Percentiles rank a stretch among this genome's conserved stretches.
Conservation (phyloP, 495 filamentous ascomycete genomes). For the Thermothielavioides terrestris region DNA sequence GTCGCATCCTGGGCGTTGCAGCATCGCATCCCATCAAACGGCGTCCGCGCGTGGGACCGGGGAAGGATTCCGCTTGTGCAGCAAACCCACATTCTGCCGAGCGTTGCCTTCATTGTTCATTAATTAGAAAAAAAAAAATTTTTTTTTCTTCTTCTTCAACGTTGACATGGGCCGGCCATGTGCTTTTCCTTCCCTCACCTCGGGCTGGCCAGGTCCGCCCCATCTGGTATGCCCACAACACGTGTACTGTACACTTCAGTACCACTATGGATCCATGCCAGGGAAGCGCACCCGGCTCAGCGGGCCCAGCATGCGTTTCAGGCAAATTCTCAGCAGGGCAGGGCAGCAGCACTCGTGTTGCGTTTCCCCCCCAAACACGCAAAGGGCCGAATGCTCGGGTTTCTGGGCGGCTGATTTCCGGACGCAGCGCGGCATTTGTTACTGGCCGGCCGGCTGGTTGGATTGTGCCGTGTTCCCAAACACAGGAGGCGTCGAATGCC, state of each 20-base stretch:
- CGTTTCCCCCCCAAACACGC: background rate
- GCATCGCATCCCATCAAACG: constrained; percentile 10
- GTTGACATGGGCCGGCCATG: too few relatives aligned
- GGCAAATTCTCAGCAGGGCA: background rate
- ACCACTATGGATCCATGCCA: too few relatives aligned
- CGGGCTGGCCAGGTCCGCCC: too few relatives aligned
- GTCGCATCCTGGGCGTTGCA: background rate
- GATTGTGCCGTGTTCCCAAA: too few relatives aligned
- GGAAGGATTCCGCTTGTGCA: constrained; percentile 21
- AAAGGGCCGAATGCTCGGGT: constrained; percentile 15
- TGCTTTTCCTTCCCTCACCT: too few relatives aligned
- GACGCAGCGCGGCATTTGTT: too few relatives aligned
- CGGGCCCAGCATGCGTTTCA: background rate
- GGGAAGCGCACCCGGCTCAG: constrained; percentile 1
- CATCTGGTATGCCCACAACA: too few relatives aligned
- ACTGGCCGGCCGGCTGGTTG: too few relatives aligned
- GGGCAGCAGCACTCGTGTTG: background rate
- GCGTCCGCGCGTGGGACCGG: constrained; percentile 9
- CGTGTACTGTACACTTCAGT: too few relatives aligned
- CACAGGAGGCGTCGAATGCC: too few relatives aligned
- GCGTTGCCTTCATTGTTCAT: background rate
- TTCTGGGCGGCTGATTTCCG: background rate
- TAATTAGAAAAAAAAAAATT: background rate
- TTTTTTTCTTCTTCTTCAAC: background rate
- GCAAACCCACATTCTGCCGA: constrained; percentile 6